Evolutionary conservation across 2,329 filamentous ascomycete genomes (phyloP), one percentile per base, ranked within the genome.

Genomic region (Leptosphaerulina australis): DNA sequence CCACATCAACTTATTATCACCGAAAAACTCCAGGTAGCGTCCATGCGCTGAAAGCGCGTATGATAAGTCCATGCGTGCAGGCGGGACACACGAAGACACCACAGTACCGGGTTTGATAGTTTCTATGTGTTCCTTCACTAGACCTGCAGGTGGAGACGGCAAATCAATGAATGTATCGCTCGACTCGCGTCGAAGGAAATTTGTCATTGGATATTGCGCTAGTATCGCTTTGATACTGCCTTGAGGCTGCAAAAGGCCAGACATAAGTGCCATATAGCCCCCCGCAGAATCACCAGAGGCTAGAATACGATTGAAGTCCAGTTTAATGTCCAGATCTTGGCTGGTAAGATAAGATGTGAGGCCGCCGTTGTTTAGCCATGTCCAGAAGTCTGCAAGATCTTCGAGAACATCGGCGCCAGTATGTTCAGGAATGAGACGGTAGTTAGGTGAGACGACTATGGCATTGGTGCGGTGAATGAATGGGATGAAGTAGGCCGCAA

Each of bases 401-500:
- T 73, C 60, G 18, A 81, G 68, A 48, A 81, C 77, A 12, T 82
- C 76, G 2, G 65, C 37, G 25, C 77, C 77, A 15, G 47, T 76
- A 44, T 75, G 68, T 50, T 81, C 79, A 17, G 80, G 80, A n/a
- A 79, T 53, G 3, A 83, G 74, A 7, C 79, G 79, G 66, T 83
- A 79, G 61, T 80, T 77, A 0, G 78, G 75, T 1, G 73, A 66
- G 5, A 82, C 59, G 20, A 78, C 67, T 34, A 82, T 74, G n/a
- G 79, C 77, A 11, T 60, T 61, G 38, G 75, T 70, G 20, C 63
- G 55, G 1, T 69, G 64, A 18, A 74, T 67, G 29, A 77, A 67
- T 6, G 77, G 69, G 6, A 79, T 59, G 6, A 74, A 62, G 40
- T 57, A 73, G 7, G 60, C 55, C 2, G 61, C 51, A 39, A 68